phyloP scores from a whole-genome alignment of 2,329 filamentous ascomycete species.

The Xylariomycetidae sp. region DNA sequence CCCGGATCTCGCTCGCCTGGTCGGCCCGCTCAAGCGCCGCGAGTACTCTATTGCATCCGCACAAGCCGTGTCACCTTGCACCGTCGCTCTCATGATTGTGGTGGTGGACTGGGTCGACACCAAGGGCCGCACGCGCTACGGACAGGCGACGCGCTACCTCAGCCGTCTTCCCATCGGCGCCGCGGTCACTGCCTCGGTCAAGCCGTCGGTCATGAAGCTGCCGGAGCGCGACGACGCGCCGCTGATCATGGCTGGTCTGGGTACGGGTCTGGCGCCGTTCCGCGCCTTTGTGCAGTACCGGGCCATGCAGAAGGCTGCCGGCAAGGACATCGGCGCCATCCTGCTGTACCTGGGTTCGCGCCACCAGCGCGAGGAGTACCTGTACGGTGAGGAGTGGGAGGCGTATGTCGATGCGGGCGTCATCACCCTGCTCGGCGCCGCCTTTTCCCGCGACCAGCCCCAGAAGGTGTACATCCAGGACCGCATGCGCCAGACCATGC shows the following conservation, averaged over 20 bases:
- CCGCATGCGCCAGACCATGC: conserved; percentile 83
- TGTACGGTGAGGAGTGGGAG: conserved; percentile 99
- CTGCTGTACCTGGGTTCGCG: conserved; percentile 95
- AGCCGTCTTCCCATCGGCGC: conserved; percentile 68
- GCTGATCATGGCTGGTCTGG: conserved; percentile 98
- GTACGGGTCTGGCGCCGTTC: conserved; percentile 97
- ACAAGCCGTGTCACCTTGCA: conserved; percentile 84
- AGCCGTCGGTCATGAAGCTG: conserved; percentile 99
- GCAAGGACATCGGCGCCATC: conserved; percentile 88
- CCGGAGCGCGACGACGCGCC: conserved; percentile 80
- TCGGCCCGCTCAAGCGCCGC: conserved; percentile 86
- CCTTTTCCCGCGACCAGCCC: conserved; percentile 94
- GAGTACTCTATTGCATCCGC: conserved; percentile 99
- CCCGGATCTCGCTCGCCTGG: conserved; percentile 81
- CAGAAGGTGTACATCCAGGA: conserved; percentile 99
- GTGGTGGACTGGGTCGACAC: conserved; percentile 94
- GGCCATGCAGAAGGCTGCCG: conserved; percentile 95
- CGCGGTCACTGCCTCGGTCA: conserved; percentile 84
- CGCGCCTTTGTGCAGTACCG: conserved; percentile 97
- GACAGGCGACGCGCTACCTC: conserved; percentile 89
- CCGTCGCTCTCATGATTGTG: conserved; percentile 93
- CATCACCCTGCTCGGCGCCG: conserved; percentile 86
- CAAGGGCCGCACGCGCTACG: conserved; percentile 80
- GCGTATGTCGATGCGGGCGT: conserved; percentile 93
- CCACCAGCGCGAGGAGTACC: conserved; percentile 96